phyloP scores from a whole-genome alignment of 2,329 filamentous ascomycete genomes.

The Xylariaceae sp. region DNA sequence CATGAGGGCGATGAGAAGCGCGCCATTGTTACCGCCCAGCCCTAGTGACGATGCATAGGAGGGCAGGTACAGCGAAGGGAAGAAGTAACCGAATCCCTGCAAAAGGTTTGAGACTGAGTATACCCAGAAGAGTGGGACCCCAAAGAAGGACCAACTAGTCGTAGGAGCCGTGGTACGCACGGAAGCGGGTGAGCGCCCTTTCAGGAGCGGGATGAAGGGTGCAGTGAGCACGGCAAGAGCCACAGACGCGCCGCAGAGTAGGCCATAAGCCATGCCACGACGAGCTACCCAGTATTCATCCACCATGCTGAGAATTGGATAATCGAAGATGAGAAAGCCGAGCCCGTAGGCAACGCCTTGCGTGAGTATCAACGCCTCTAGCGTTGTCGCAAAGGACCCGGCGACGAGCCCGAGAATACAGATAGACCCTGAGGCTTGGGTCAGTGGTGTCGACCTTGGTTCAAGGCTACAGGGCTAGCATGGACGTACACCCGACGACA shows the following conservation, averaged over 20 bases:
- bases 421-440: conserved; percentile 25
- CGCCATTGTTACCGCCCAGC: conserved; percentile 35
- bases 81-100: conserved; percentile 53
- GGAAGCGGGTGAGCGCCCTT: conserved; percentile 34
- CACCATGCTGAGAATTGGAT: conserved; percentile 38
- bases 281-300: conserved; percentile 39
- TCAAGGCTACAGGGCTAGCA: neutral
- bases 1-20: conserved; percentile 49
- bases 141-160: conserved; percentile 39
- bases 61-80: conserved; percentile 51
- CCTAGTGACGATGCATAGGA: conserved; percentile 43
- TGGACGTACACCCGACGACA: conserved; percentile 33
- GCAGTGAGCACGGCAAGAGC: conserved; percentile 36
- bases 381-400: conserved; percentile 33
- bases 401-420: conserved; percentile 37
- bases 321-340: conserved; percentile 39
- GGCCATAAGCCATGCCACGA: conserved; percentile 38
- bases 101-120: conserved; percentile 48
- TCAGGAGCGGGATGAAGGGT: conserved; percentile 39
- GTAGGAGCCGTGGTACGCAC: conserved; percentile 22
- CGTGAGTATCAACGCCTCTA: conserved; percentile 37
- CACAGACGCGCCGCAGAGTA: conserved; percentile 32
- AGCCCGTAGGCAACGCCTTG: conserved; percentile 40
- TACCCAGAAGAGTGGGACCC: conserved; percentile 47
- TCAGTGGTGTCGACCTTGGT: neutral